phyloP scores from a whole-genome alignment of 2,329 filamentous ascomycete genomes.

The Hymenoscyphus repandus region DNA sequence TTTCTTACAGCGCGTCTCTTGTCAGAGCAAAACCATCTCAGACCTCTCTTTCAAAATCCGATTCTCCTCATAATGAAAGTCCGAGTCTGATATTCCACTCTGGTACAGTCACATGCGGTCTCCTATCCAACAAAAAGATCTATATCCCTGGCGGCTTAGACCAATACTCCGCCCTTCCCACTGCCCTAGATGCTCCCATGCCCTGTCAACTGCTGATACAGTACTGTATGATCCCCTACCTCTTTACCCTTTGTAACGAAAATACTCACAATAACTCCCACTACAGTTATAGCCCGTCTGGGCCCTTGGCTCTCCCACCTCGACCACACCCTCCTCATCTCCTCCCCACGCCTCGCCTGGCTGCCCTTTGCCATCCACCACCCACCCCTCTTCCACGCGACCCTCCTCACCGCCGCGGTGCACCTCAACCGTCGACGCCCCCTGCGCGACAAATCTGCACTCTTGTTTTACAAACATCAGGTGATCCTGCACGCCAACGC shows the following conservation, averaged over 20 bases:
- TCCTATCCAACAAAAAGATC: constrained; percentile 1
- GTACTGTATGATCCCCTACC: neutral
- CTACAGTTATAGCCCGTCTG: constrained; percentile 1
- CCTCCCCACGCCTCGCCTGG: neutral
- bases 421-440: neutral
- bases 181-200: neutral
- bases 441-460: neutral
- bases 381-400: neutral
- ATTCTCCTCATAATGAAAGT: neutral
- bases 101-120: neutral
- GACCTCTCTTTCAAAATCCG: neutral
- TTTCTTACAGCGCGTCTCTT: neutral
- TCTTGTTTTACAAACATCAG: neutral
- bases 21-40: neutral
- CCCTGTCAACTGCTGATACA: constrained; percentile 1
- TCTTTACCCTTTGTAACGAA: neutral
- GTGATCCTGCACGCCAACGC: constrained; percentile 1
- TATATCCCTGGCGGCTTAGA: constrained; percentile 1
- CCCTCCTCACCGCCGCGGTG: neutral
- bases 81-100: neutral
- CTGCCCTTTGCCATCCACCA: constrained; percentile 3
- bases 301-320: constrained; percentile 5
- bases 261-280: neutral
- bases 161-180: neutral
- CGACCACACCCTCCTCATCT: neutral